Evolutionary conservation across 78 protist species (phyloP), one percentile per base, ranked within the genome.

Genomic region (Speleostelium caveatum): DNA sequence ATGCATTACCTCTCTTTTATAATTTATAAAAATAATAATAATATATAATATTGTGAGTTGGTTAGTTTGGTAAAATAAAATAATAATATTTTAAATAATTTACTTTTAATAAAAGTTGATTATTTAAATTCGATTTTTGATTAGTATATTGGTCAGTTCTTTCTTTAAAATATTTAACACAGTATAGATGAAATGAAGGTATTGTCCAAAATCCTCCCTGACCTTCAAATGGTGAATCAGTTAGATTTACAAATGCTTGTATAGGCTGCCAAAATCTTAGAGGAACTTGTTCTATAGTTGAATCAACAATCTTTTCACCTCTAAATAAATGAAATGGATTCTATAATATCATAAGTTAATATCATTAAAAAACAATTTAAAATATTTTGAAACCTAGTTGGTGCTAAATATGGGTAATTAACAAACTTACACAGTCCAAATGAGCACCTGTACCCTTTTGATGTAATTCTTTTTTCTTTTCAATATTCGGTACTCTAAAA

Each of bases 201-300:
- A 83, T n/a, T n/a, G 78, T 68, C 91, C 91, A 83, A 42, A 83
- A 83, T 55, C 91, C 91, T 58, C 91, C 91, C 21, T 83, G 58
- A 8, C 41, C 53, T 22, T 28, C 19, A 1, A 39, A 30, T 5
- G 61, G 17, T 24, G 91, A 42, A 83, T 83, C 63, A 2, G 75
- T 69, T 0, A 73, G 53, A 24, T 59, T 61, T 14, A 83, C 73
- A 60, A 83, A 83, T 5, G 91, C 91, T 42, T 83, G 91, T 36
- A 83, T 83, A 22, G 91, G 91, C 41, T 83, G 91, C 91, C 91
- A 83, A 59, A 83, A 83, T 36, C 91, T 53, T 6, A 83, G 39
- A n/a, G 91, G 91, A 2, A 59, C 14, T 12, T 26, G 36, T 39
- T 79, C 77, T 1, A 67, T 55, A 26, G 3, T 58, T 28, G 35